phyloP scores from a whole-genome alignment of 148 eudicot genomes.

The Silene conica region DNA sequence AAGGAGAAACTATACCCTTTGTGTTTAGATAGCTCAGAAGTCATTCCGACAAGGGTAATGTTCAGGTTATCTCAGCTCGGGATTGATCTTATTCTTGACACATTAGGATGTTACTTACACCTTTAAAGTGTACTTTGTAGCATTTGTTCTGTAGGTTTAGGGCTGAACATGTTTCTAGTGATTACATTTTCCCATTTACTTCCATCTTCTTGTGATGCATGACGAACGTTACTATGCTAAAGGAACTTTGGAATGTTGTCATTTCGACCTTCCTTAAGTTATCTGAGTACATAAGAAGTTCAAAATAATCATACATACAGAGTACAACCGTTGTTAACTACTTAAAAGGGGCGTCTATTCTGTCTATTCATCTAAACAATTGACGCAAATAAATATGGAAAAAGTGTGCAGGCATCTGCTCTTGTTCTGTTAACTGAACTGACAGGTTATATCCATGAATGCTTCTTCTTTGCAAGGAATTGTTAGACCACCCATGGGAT shows the following conservation, averaged over 20 bases:
- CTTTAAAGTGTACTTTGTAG: no score
- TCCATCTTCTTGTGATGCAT: no score
- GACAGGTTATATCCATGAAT: slow-evolving; percentile 26
- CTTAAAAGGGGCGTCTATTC: background rate
- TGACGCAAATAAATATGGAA: background rate
- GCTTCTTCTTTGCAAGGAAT: slow-evolving; percentile 43
- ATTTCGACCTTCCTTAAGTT: background rate
- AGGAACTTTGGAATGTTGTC: background rate
- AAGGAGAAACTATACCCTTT: no score
- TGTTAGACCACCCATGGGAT: slow-evolving; percentile 52
- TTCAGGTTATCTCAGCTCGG: no score
- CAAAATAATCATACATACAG: background rate
- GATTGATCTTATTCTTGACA: no score
- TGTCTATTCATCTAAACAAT: background rate
- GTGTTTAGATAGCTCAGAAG: no score
- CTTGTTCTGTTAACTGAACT: background rate
- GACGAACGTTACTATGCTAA: background rate
- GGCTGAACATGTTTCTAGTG: background rate
- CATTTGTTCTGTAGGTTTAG: no score
- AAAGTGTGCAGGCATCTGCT: slow-evolving; percentile 10
- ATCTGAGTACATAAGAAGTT: background rate
- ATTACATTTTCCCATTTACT: no score
- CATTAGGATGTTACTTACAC: no score
- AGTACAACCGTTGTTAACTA: no score
- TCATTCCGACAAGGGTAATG: no score